These are phyloP conservation scores for Cystodermella granulosa DNA, from an alignment of 1,284 basidiomycete genomes.

Conservation along the genomic window DNA sequence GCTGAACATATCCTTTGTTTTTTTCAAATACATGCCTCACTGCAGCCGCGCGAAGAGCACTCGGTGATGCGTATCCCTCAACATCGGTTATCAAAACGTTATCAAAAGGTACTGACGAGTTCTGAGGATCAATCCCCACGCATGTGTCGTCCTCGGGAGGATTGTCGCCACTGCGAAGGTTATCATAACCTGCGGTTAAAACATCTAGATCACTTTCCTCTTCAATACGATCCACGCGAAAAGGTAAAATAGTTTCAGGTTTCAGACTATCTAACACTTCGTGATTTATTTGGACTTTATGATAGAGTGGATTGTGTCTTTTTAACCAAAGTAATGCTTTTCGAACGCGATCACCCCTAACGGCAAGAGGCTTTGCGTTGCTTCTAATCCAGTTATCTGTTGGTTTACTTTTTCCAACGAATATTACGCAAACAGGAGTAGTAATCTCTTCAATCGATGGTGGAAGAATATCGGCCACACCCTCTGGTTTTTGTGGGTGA, in stretches of 20 bases:
- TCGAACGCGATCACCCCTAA: slow-evolving; percentile 26
- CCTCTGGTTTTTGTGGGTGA: slow-evolving; percentile 31
- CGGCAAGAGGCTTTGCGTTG: slow-evolving; percentile 31
- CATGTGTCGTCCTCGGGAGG: too few relatives aligned
- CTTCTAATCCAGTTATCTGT: slow-evolving; percentile 27
- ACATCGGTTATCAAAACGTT: slow-evolving; percentile 33
- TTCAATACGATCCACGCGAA: slow-evolving; percentile 24
- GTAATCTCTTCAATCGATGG: slow-evolving; percentile 28
- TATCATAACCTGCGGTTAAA: slow-evolving; percentile 3
- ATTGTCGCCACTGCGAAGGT: too few relatives aligned
- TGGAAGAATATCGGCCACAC: slow-evolving; percentile 26
- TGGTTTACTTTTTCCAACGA: slow-evolving; percentile 30
- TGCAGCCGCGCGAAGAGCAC: slow-evolving; percentile 31
- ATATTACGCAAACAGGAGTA: slow-evolving; percentile 33
- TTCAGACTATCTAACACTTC: slow-evolving; percentile 8
- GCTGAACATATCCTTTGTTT: slow-evolving; percentile 24
- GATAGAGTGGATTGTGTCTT: slow-evolving; percentile 32
- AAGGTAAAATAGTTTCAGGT: slow-evolving; percentile 18
- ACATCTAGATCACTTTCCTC: slow-evolving; percentile 10
- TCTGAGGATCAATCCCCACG: too few relatives aligned
- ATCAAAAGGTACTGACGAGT: too few relatives aligned
- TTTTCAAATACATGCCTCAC: slow-evolving; percentile 28
- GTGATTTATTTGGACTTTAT: slow-evolving; percentile 27
- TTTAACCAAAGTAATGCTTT: slow-evolving; percentile 33
- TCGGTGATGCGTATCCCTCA: slow-evolving; percentile 20